Evolutionary conservation across 2,329 filamentous ascomycete genomes (phyloP).

Genomic region (Arthroderma sp.): DNA sequence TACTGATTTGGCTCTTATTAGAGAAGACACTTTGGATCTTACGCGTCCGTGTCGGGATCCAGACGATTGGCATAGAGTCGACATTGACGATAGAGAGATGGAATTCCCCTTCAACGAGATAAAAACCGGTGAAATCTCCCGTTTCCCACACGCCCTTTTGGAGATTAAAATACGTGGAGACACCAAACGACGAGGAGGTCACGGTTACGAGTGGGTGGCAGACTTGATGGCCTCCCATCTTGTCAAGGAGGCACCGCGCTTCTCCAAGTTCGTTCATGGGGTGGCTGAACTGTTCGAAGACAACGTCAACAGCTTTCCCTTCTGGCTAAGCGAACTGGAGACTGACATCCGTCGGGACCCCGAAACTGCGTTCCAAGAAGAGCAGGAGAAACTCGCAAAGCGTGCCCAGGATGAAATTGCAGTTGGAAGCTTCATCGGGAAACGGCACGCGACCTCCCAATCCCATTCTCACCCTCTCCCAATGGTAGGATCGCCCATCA

Average conservation of each 20-base stretch:
- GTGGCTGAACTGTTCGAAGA: conserved; percentile 87
- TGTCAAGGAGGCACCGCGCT: conserved; percentile 74
- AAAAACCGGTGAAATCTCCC: conserved; percentile 78
- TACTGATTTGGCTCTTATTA: conserved; percentile 78
- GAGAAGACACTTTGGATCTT: conserved; percentile 58
- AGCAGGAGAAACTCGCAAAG: conserved; percentile 70
- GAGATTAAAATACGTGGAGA: conserved; percentile 76
- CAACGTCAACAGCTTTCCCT: conserved; percentile 87
- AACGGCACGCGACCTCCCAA: conserved; percentile 20
- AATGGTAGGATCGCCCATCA: conserved; percentile 23
- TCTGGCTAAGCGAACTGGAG: conserved; percentile 88
- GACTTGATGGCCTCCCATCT: conserved; percentile 89
- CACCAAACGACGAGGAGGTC: conserved; percentile 38
- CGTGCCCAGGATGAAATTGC: conserved; percentile 76
- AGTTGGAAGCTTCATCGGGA: conserved; percentile 74
- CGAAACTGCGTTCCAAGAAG: conserved; percentile 76
- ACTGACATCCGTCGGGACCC: conserved; percentile 90
- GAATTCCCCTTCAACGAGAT: conserved; percentile 77
- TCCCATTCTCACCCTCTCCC: conserved; percentile 7
- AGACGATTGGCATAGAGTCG: conserved; percentile 75
- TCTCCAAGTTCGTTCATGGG: conserved; percentile 95
- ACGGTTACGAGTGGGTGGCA: conserved; percentile 71
- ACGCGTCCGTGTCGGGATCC: conserved; percentile 82
- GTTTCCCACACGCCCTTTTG: conserved; percentile 80
- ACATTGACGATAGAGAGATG: conserved; percentile 74